Evolutionary conservation across 345 rosid genomes (phyloP), one percentile per base, ranked within the genome.

Genomic region (Firmiana major): DNA sequence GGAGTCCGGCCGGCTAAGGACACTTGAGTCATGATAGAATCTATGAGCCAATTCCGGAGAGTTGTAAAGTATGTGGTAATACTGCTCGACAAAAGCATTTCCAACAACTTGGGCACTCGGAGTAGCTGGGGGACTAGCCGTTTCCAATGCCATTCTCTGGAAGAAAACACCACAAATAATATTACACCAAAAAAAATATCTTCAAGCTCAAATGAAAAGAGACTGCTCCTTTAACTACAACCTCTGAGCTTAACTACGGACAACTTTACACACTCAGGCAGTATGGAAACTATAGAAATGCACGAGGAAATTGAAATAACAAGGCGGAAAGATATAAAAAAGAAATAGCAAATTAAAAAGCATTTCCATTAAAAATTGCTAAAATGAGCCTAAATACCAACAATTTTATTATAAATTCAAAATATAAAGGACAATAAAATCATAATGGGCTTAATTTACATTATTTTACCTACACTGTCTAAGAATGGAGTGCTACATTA

Each of bases 11-110:
- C 92, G 82, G 79, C 90, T 92, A 45, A 92, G 66, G 63, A 89
- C 81, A 70, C 94, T 92, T 21, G 92, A 85, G 79, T 92, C 97
- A 43, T 90, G 90, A 85, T 92, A 92, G 86, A 92, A 92, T 76
- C 90, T 89, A 76, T 80, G 81, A 83, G 87, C 93, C 79, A 83
- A 74, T 64, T 90, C 89, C 0, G 97, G 97, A n/a, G 91, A 84
- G 38, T 85, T 81, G 73, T 89, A 92, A 80, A 92, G 91, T 77
- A 88, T 90, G 49, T 86, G 88, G 79, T 92, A 92, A 85, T 92
- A 92, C 75, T 89, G 92, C 82, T 89, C 90, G 63, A 87, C 93
- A 79, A 92, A 92, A 78, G 93, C 93, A 79, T 90, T 88, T 79
- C 94, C 94, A 81, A 92, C 90, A 63, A 87, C 77, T 72, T 84